Evolutionary conservation across 331 rosid species (phyloP), one percentile per base, ranked within the genome.

Genomic region (Stylosanthes scabra): DNA sequence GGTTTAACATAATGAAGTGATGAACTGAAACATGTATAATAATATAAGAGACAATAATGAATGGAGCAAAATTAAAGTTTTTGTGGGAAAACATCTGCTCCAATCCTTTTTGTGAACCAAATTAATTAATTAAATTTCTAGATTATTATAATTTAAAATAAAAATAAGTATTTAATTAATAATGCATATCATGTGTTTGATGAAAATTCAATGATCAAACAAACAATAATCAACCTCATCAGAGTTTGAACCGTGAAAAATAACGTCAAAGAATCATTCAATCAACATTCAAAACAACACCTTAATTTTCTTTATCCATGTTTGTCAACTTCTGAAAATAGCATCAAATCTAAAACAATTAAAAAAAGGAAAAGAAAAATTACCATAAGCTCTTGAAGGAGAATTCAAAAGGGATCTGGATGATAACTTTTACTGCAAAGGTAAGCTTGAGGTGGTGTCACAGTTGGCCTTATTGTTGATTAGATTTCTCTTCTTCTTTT

Each of bases 401-500:
- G 68, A 71, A 58, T 78, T 62, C 58, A 61, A 37, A 62, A 72
- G 70, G 63, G 46, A 74, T 7, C 14, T 6, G 27, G 14, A 31
- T 31, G 37, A 31, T 31, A 68, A 59, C 3, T 3, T 3, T 70
- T 9, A 84, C 79, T 86, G 85, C 78, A 85, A 9, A 79, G 90
- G 83, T 58, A 87, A 76, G 84, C 55, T 84, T 71, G 93, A 78
- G 81, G 62, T 31, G 37, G 37, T 62, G 45, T 80, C 87, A 6
- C 80, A 86, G 51, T 75, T 87, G 20, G 84, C 68, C 72, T 83
- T 31, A 31, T 31, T 31, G 5, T 31, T 90, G 58, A 74, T 60
- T 3, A 81, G 41, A 58, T 31, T 80, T 69, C 76, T 93, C 90
- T 91, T 93, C 91, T 93, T 93, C 84, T 91, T 93, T 85, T 93